Evolutionary conservation across 306 rosid species (phyloP).

Genomic region (Cyamopsis tetragonoloba): DNA sequence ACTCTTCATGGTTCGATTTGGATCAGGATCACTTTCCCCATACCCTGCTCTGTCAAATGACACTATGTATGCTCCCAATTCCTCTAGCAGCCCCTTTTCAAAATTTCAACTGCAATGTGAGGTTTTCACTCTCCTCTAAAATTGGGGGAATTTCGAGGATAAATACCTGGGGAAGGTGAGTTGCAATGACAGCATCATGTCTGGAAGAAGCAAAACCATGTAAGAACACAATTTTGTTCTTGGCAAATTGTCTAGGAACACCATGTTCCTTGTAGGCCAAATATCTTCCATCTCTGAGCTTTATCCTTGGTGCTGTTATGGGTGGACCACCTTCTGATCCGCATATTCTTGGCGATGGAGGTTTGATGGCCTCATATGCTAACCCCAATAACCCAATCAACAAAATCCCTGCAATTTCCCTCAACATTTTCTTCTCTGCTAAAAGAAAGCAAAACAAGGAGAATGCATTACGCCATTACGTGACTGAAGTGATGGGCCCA

Average conservation of each 20-base stretch:
- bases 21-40: conserved; percentile 51
- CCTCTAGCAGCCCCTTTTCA: conserved; percentile 37
- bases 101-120: neutral
- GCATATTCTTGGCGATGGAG: conserved; percentile 41
- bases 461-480: too few species aligned
- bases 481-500: too few species aligned
- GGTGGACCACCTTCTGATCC: conserved; percentile 55
- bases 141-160: too few species aligned
- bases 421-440: neutral
- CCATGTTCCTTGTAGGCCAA: conserved; percentile 67
- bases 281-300: conserved; percentile 62
- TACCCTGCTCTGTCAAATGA: conserved; percentile 50
- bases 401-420: neutral
- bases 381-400: conserved; percentile 34
- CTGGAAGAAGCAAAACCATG: conserved; percentile 34
- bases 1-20: conserved; percentile 21
- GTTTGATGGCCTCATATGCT: conserved; percentile 25
- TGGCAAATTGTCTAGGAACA: conserved; percentile 41
- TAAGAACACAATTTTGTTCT: conserved; percentile 40
- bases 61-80: conserved; percentile 34
- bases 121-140: too few species aligned
- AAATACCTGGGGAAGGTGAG: neutral
- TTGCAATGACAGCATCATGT: conserved; percentile 20
- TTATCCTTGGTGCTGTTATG: conserved; percentile 45
- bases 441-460: too few species aligned